Conservation (phyloP, 106 monocot genomes). For the Hemerocallis citrina region DNA sequence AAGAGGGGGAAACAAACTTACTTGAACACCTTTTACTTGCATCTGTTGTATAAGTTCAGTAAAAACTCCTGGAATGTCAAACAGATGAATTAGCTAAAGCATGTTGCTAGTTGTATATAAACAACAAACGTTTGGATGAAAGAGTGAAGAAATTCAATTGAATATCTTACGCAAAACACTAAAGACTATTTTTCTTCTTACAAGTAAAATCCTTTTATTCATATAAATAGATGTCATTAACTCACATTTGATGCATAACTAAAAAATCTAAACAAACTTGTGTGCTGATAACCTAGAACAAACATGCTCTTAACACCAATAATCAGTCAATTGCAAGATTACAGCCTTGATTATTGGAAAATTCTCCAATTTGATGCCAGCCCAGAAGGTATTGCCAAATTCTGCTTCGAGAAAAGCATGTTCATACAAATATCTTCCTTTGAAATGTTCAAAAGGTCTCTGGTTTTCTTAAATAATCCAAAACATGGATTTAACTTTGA, state of each 20-base stretch:
- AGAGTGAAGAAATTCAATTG: neutral
- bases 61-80: slow-evolving; percentile 74
- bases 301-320: neutral
- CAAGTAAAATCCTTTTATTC: neutral
- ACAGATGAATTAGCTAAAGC: neutral
- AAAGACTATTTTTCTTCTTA: neutral
- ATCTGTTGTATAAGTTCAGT: slow-evolving; percentile 98
- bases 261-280: neutral
- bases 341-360: neutral
- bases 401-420: neutral
- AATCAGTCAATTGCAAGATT: neutral
- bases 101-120: neutral
- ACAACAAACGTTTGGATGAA: neutral
- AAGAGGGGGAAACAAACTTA: slow-evolving; percentile 18
- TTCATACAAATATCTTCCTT: too few relatives aligned
- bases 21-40: slow-evolving; percentile 99
- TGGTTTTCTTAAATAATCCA: too few relatives aligned
- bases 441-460: too few relatives aligned
- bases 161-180: too few relatives aligned
- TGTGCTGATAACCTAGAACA: neutral
- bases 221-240: neutral
- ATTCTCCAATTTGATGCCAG: neutral
- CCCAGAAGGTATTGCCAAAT: neutral
- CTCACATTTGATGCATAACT: neutral
- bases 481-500: too few relatives aligned